Conservation (phyloP, 352 stramenopile genomes). For the Phytophthora idaei region DNA sequence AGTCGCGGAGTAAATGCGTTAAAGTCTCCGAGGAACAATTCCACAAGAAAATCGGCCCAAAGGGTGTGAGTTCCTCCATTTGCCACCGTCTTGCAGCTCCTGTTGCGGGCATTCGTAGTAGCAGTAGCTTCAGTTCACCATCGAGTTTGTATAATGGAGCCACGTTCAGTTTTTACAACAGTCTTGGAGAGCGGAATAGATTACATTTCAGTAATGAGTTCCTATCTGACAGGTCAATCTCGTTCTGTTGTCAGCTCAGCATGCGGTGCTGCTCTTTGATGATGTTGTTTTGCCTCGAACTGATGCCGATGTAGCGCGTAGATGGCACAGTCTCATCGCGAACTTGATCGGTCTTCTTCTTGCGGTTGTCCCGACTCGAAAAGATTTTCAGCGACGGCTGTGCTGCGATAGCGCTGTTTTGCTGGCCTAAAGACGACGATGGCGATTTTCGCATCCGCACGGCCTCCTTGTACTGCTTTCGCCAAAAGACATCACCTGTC, state of each 20-base stretch:
- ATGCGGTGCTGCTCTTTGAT: slow-evolving; percentile 81
- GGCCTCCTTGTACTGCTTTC: slow-evolving; percentile 62
- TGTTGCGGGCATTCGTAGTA: slow-evolving; percentile 19
- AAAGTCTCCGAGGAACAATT: slow-evolving; percentile 5
- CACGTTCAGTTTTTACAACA: slow-evolving; percentile 12
- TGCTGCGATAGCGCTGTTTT: slow-evolving; percentile 4
- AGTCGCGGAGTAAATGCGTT: slow-evolving; percentile 30
- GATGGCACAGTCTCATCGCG: slow-evolving; percentile 70
- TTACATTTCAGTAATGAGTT: slow-evolving; percentile 3
- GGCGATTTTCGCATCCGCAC: slow-evolving; percentile 58
- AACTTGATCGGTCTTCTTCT: slow-evolving; percentile 40
- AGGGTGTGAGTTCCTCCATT: slow-evolving; percentile 13
- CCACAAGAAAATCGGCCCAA: slow-evolving; percentile 17
- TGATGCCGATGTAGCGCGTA: slow-evolving; percentile 79
- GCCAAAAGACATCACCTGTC: slow-evolving; percentile 51
- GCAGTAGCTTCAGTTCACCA: slow-evolving; percentile 28
- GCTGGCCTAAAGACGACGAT: slow-evolving; percentile 9
- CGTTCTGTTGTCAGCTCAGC: slow-evolving; percentile 56
- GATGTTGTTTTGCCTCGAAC: slow-evolving; percentile 69
- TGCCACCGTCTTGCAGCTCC: not conserved
- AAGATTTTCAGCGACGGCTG: slow-evolving; percentile 77
- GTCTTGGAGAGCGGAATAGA: slow-evolving; percentile 5
- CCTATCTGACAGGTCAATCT: slow-evolving; percentile 1
- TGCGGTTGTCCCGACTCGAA: slow-evolving; percentile 55
- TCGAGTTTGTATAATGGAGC: slow-evolving; percentile 36